Conservation (phyloP, 441 rosid species). For the Flueggea neowawraea region DNA sequence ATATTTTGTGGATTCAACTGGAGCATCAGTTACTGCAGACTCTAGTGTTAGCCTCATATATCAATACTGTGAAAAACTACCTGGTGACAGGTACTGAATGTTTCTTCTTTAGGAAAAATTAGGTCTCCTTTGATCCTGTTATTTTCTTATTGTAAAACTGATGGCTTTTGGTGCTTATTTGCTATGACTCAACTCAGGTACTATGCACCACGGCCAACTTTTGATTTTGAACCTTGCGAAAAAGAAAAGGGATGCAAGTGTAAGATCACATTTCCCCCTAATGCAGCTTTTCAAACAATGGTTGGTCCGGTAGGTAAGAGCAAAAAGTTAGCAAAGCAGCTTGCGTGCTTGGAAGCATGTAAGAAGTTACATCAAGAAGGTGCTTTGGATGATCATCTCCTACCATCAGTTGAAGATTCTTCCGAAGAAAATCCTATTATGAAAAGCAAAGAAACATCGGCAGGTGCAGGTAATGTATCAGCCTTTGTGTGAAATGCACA, state of each 20-base stretch:
- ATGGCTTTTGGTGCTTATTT: background rate
- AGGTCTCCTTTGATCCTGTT: too few relatives aligned
- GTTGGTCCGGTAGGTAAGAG: slow-evolving; percentile 54
- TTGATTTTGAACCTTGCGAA: slow-evolving; percentile 25
- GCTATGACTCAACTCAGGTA: slow-evolving; percentile 30
- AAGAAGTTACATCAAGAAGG: slow-evolving; percentile 66
- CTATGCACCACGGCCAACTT: slow-evolving; percentile 46
- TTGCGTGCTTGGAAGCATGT: slow-evolving; percentile 67
- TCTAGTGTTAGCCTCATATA: slow-evolving; percentile 50
- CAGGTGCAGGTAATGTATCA: slow-evolving; percentile 52
- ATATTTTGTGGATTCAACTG: slow-evolving; percentile 44
- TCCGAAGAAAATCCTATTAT: slow-evolving; percentile 20
- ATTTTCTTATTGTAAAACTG: too few relatives aligned
- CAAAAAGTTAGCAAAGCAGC: slow-evolving; percentile 56
- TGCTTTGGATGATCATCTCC: slow-evolving; percentile 52
- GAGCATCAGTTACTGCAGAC: slow-evolving; percentile 55
- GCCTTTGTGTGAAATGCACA: background rate
- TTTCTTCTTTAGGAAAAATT: too few relatives aligned
- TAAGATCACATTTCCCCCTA: slow-evolving; percentile 48
- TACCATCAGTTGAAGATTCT: slow-evolving; percentile 34
- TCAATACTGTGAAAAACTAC: slow-evolving; percentile 61
- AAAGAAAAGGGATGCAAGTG: slow-evolving; percentile 35
- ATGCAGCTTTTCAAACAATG: slow-evolving; percentile 47
- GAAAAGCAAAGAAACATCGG: slow-evolving; percentile 40
- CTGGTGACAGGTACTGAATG: slow-evolving; percentile 45